phyloP scores from a whole-genome alignment of 2,329 filamentous ascomycete species.

The Botryotinia convoluta region DNA sequence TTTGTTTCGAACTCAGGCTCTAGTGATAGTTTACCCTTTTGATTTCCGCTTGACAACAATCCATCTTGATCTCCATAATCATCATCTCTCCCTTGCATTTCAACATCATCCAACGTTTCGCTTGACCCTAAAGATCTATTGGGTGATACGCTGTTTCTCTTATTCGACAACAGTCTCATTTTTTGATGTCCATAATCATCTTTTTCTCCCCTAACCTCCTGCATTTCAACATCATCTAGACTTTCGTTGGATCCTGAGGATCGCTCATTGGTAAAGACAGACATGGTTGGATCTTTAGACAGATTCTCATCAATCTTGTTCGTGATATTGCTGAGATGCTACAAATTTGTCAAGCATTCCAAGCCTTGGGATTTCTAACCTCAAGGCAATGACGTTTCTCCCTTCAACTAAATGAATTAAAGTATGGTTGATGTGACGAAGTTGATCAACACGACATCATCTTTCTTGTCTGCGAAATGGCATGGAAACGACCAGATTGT shows the following conservation, averaged over 20 bases:
- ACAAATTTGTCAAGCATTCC: background rate
- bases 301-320: background rate
- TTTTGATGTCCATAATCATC: constrained; percentile 28
- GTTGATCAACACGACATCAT: background rate
- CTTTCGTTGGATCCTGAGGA: constrained; percentile 23
- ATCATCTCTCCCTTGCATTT: constrained; percentile 34
- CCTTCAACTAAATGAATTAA: background rate
- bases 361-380: background rate
- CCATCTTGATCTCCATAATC: constrained; percentile 26
- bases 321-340: background rate
- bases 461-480: background rate
- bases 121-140: constrained; percentile 22
- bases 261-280: constrained; percentile 18
- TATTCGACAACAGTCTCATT: background rate
- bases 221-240: constrained; percentile 34
- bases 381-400: background rate
- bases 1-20: constrained; percentile 30
- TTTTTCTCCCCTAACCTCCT: constrained; percentile 34
- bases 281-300: constrained; percentile 22
- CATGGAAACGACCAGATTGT: background rate
- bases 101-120: constrained; percentile 29
- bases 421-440: background rate
- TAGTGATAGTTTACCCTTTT: constrained; percentile 19
- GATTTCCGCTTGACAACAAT: background rate
- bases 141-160: constrained; percentile 17